Conservation (phyloP, 1,284 basidiomycete species). For the Sporisorium graminicola region DNA sequence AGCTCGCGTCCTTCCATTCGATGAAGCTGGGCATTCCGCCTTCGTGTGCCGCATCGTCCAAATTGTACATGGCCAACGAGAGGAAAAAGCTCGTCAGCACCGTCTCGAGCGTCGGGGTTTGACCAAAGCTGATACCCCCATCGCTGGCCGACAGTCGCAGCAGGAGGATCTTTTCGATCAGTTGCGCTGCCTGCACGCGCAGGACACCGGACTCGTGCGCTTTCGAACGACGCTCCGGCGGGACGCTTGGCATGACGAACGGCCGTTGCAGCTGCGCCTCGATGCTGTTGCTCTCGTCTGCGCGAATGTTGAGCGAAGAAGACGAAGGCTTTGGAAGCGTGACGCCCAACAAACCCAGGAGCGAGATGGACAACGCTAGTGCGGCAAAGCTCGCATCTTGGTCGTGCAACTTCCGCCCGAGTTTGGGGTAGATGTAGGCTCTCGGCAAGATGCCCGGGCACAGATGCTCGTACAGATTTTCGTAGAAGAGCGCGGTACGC, state of each 20-base stretch:
- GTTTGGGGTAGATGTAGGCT: slow-evolving; percentile 47
- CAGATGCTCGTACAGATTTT: slow-evolving; percentile 58
- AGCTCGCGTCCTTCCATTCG: slow-evolving; percentile 39
- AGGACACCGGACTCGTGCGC: not conserved
- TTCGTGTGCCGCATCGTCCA: slow-evolving; percentile 22
- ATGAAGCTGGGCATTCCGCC: slow-evolving; percentile 14
- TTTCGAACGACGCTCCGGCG: slow-evolving; percentile 7
- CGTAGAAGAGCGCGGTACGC: slow-evolving; percentile 59
- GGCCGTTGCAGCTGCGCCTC: slow-evolving; percentile 1
- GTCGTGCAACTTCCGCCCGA: slow-evolving; percentile 49
- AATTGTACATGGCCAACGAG: slow-evolving; percentile 42
- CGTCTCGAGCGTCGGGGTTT: slow-evolving; percentile 31
- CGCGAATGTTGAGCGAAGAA: not conserved
- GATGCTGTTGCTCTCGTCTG: not conserved
- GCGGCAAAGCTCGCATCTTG: slow-evolving; percentile 51
- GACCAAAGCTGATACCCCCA: slow-evolving; percentile 41
- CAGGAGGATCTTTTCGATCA: slow-evolving; percentile 25
- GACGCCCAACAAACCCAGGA: slow-evolving; percentile 42
- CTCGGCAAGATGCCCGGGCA: slow-evolving; percentile 54
- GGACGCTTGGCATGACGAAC: slow-evolving; percentile 25
- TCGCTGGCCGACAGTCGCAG: slow-evolving; percentile 20
- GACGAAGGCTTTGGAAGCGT: slow-evolving; percentile 6
- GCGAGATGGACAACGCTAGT: slow-evolving; percentile 52
- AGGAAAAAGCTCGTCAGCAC: slow-evolving; percentile 49
- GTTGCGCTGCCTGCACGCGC: not conserved